Evolutionary conservation across 805 yeast genomes (phyloP).

Genomic region (Schizosaccharomyces osmophilus): DNA sequence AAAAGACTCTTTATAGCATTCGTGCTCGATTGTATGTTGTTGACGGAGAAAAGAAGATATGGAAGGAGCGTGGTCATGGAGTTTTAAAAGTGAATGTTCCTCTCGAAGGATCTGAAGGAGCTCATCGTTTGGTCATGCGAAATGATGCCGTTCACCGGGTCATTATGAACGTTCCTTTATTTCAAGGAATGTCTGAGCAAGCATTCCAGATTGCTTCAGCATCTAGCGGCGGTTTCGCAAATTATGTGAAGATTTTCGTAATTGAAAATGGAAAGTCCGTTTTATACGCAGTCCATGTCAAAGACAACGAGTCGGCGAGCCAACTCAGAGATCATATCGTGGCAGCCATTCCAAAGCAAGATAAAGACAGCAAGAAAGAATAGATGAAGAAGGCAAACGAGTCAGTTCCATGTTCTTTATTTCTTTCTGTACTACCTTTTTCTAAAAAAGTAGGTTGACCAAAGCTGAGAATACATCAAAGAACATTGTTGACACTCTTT

Average conservation of each 20-base stretch:
- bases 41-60: background rate
- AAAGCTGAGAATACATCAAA: no score
- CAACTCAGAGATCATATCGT: background rate
- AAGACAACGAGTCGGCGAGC: background rate
- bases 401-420: background rate
- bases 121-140: conserved; percentile 1
- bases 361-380: background rate
- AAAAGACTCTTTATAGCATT: background rate
- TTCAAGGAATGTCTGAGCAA: background rate
- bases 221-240: background rate
- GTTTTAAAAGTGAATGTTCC: background rate
- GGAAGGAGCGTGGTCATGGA: conserved; percentile 3
- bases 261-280: conserved; percentile 1
- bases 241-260: background rate
- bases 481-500: background rate
- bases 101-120: background rate
- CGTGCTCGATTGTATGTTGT: background rate
- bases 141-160: conserved; percentile 3
- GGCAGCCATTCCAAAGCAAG: background rate
- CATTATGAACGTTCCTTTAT: conserved; percentile 1
- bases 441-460: no score
- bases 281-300: conserved; percentile 3
- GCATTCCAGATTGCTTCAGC: background rate
- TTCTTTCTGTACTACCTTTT: no score
- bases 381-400: background rate